phyloP scores from a whole-genome alignment of 2,329 filamentous ascomycete species.

The Karstenula rhodostoma region DNA sequence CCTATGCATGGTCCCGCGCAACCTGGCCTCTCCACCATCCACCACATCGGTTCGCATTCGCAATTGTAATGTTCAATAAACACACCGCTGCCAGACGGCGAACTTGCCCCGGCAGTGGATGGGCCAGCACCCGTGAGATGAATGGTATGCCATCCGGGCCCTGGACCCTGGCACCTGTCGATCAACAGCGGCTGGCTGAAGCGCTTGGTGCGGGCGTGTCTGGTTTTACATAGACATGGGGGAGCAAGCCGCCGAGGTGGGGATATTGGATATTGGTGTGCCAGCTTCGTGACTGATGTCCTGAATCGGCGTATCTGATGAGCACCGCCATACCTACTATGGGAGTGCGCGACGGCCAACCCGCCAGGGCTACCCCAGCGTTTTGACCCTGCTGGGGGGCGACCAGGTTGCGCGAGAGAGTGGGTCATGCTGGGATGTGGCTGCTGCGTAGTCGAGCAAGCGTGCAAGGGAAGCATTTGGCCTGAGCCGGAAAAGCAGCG shows the following conservation, averaged over 20 bases:
- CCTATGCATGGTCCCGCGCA: constrained; percentile 20
- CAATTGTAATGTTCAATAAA: constrained; percentile 18
- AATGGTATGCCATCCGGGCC: constrained; percentile 12
- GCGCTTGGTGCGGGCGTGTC: constrained; percentile 14
- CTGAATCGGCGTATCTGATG: constrained; percentile 26
- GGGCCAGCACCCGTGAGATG: constrained; percentile 19
- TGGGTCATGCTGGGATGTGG: constrained; percentile 23
- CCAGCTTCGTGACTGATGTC: constrained; percentile 28
- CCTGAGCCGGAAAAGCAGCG: constrained; percentile 32
- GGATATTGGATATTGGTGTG: constrained; percentile 23
- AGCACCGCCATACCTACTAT: constrained; percentile 39
- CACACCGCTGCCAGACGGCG: constrained; percentile 5
- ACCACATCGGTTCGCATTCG: constrained; percentile 17
- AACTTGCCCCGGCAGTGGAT: constrained; percentile 7
- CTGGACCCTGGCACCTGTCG: constrained; percentile 23
- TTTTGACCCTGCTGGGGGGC: constrained; percentile 1
- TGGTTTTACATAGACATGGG: constrained; percentile 20
- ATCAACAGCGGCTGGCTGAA: constrained; percentile 33
- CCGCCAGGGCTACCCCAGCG: constrained; percentile 37
- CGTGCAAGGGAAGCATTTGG: constrained; percentile 32
- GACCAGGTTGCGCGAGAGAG: constrained; percentile 22
- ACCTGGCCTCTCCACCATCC: constrained; percentile 17
- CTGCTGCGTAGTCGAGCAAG: constrained; percentile 24
- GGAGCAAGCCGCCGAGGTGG: constrained; percentile 3
- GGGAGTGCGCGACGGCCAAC: constrained; percentile 23